Percentiles rank a stretch among this genome's conserved stretches.
Conservation (phyloP, 495 filamentous ascomycete species). For the Parmelia sp. region DNA sequence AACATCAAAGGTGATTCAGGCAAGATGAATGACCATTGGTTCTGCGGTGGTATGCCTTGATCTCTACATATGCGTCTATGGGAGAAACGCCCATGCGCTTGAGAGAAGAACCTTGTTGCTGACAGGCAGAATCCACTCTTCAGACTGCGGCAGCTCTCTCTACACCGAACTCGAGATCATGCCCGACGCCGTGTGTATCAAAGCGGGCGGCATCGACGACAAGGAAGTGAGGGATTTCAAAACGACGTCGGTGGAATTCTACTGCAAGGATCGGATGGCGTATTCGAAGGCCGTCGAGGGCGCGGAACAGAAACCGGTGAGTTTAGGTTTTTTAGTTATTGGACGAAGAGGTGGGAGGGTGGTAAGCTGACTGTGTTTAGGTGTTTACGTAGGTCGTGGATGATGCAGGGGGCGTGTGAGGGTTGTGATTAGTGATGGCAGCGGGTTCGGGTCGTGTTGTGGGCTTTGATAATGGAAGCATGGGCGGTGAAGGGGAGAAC, state of each 20-base stretch:
- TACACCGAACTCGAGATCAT: conserved; percentile 45
- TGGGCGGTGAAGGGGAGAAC: no score
- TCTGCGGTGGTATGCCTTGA: conserved; percentile 31
- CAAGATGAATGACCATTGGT: conserved; percentile 47
- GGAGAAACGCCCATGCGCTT: no score
- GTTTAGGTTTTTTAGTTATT: conserved; percentile 19
- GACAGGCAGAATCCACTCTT: no score
- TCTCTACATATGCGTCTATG: no score
- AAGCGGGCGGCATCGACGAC: conserved; percentile 40
- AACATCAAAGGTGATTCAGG: conserved; percentile 36
- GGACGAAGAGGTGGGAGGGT: neutral
- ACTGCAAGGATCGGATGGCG: conserved; percentile 38
- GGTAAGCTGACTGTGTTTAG: conserved; percentile 1
- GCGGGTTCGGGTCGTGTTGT: no score
- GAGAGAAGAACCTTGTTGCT: no score
- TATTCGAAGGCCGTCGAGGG: conserved; percentile 35
- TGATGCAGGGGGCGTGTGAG: neutral
- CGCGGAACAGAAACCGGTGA: conserved; percentile 39
- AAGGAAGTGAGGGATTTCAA: conserved; percentile 22
- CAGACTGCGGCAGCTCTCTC: conserved; percentile 36
- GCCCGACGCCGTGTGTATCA: conserved; percentile 40
- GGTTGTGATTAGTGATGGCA: no score
- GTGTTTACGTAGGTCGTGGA: neutral
- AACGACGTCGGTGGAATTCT: conserved; percentile 43
- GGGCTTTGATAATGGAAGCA: no score